Base-by-base conservation (phyloP, 2,329 filamentous ascomycete species). In the Colletotrichum gigasporum region DNA sequence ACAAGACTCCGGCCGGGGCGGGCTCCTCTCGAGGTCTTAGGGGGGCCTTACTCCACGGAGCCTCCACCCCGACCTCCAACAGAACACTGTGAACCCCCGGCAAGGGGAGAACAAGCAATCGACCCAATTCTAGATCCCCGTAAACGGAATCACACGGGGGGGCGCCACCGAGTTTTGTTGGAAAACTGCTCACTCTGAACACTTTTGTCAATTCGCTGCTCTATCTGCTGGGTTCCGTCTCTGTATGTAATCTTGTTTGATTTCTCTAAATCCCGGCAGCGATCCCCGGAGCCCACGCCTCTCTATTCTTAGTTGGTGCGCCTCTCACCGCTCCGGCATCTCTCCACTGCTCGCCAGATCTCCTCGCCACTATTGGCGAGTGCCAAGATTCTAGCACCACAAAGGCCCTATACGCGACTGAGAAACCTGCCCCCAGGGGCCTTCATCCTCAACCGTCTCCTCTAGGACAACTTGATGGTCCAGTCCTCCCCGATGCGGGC, bases 401-500 rank as follows among this genome's bases (percentile, higher is more conserved):
- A n/a, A n/a, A n/a, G n/a, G n/a, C n/a, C n/a, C n/a, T n/a, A n/a
- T n/a, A n/a, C n/a, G n/a, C n/a, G n/a, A 12, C 30, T 37, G 6
- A 30, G 16, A 24, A 7, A 14, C 10, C 47, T 14, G 14, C 44
- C 24, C 16, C 6, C 26, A 9, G 16, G 20, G 12, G 42, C 6
- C 20, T 37, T 61, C 39, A 4, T 58, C 30, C 35, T 47, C 55
- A 32, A 41, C 20, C n/a, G 63, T 32, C 12, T 28, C 48, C 50
- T 26, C 56, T 64, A 69, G 44, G 66, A 71, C 70, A 79, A 60
- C 67, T 74, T 78, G 60, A 82, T 77, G 60, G 66, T 83, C 84
- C 85, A 89, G 74, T 88, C 84, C 28, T 80, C 80, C 9, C 83
- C 84, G 66, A 88, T 83, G 56, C 76, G 78, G 16, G 79, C 82